Evolutionary conservation across 371 early-diverging fungal species (phyloP).

Genomic region (Saksenaea oblongispora): DNA sequence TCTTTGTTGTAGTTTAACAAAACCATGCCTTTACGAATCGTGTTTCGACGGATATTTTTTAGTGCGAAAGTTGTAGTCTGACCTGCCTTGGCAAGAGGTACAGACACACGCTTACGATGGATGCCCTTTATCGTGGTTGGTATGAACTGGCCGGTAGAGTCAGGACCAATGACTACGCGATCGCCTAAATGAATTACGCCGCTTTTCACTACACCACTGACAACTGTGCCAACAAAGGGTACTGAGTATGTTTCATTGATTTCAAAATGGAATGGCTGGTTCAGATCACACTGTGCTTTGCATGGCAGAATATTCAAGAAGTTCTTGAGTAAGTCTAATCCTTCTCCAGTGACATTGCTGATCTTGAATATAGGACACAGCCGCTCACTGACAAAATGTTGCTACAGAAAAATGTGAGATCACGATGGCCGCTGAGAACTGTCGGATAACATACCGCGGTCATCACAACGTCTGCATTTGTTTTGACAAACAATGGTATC

Average conservation of each 20-base stretch:
- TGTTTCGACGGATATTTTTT: constrained; percentile 78
- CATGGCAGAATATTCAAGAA: constrained; percentile 85
- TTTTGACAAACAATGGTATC: constrained; percentile 85
- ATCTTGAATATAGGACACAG: constrained; percentile 94
- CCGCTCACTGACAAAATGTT: constrained; percentile 82
- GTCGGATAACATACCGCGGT: constrained; percentile 54
- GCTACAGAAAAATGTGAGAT: constrained; percentile 21
- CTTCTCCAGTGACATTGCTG: constrained; percentile 90
- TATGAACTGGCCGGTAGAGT: constrained; percentile 76
- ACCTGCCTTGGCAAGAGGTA: constrained; percentile 79
- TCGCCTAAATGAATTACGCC: constrained; percentile 82
- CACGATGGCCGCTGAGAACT: neutral
- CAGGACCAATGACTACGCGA: constrained; percentile 84
- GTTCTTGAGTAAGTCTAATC: constrained; percentile 76
- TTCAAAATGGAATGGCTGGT: constrained; percentile 71
- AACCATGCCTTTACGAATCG: constrained; percentile 91
- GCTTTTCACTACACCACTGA: constrained; percentile 63
- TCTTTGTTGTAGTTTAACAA: constrained; percentile 65
- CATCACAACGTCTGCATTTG: constrained; percentile 73
- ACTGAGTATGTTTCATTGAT: constrained; percentile 91
- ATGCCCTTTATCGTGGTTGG: constrained; percentile 82
- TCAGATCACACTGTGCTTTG: constrained; percentile 64
- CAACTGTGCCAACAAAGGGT: constrained; percentile 89
- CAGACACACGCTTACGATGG: constrained; percentile 84
- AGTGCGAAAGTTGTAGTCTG: constrained; percentile 86